Evolutionary conservation across 192 early-diverging fungal genomes (phyloP), one percentile per base, ranked within the genome.

Genomic region (Linderina pennispora): DNA sequence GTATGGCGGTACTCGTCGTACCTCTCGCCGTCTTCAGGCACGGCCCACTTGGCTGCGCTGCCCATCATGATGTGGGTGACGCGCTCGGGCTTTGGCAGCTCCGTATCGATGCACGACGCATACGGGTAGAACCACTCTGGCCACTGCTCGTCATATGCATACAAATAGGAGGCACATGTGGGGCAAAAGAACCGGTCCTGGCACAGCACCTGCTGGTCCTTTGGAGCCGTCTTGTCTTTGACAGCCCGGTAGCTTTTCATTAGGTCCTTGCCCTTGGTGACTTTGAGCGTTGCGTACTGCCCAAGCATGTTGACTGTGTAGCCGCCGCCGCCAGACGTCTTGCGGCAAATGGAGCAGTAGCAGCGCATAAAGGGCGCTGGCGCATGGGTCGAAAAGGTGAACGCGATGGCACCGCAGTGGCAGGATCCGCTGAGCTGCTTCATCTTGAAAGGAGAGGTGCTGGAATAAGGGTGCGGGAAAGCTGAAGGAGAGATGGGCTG

Each of bases 321-420:
- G 19, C 80, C 81, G 40, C 78, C 75, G 24, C 79, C 79, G 34
- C 81, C 79, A 22, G 77, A 55, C 18, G 72, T 67, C 55, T 81
- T 81, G 53, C 81, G 79, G 49, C 81, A 84, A 41, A 84, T 84
- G 11, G 76, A 75, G 55, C 81, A 83, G 37, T 69, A 78, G 52
- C 81, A 83, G 6, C 55, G 60, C 68, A 74, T 72, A 41, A 70
- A 79, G 3, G 81, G 81, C 4, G 74, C 74, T 0, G 80, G 74
- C 17, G 77, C 73, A 16, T 65, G 25, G 36, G 66, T 73, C 2
- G 47, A 50, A 11, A 78, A 74, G 45, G 51, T 70, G 40, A 81
- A 84, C 22, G 50, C 47, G 5, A 78, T 62, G 22, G 68, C 74
- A 32, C 65, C 80, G 45, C 81, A 84, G 48, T 84, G 80, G 48